phyloP scores from a whole-genome alignment of 495 filamentous ascomycete species.

The Tirmania nivea region DNA sequence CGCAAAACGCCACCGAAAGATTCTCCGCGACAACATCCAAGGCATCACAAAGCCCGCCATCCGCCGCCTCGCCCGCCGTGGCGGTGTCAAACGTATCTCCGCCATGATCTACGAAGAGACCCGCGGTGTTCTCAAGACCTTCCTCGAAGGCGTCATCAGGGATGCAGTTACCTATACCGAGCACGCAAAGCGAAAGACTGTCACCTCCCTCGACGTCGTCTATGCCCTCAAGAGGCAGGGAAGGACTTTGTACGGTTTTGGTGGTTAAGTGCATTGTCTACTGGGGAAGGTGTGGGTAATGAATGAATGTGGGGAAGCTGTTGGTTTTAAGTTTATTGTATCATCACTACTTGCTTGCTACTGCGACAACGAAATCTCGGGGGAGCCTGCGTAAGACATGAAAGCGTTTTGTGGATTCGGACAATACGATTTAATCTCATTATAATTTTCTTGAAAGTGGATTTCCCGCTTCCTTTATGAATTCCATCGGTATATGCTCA shows the following conservation, averaged over 20 bases:
- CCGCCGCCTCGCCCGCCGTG: slow-evolving; percentile 97
- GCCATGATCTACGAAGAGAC: slow-evolving; percentile 99
- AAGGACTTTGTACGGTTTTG: slow-evolving; percentile 93
- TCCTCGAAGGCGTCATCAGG: slow-evolving; percentile 99
- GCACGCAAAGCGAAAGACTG: slow-evolving; percentile 94
- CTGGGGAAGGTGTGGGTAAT: neutral
- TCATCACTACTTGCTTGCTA: no score
- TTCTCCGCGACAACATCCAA: slow-evolving; percentile 98
- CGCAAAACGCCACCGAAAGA: slow-evolving; percentile 95
- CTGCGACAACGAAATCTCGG: no score
- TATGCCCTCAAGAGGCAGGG: slow-evolving; percentile 90
- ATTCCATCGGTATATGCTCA: no score
- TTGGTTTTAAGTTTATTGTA: no score
- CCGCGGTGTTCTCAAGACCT: slow-evolving; percentile 98
- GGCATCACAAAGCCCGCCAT: slow-evolving; percentile 99
- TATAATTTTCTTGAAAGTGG: no score
- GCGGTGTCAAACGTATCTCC: slow-evolving; percentile 99
- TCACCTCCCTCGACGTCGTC: slow-evolving; percentile 86
- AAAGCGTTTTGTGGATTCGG: no score
- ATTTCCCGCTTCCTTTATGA: no score
- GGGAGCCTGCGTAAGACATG: no score
- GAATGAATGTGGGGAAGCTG: neutral
- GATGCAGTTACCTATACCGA: slow-evolving; percentile 97
- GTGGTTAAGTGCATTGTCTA: slow-evolving; percentile 43
- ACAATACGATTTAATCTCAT: no score